Evolutionary conservation across 2,329 filamentous ascomycete species (phyloP), one percentile per base, ranked within the genome.

Genomic region (Lecanicillium sp.): DNA sequence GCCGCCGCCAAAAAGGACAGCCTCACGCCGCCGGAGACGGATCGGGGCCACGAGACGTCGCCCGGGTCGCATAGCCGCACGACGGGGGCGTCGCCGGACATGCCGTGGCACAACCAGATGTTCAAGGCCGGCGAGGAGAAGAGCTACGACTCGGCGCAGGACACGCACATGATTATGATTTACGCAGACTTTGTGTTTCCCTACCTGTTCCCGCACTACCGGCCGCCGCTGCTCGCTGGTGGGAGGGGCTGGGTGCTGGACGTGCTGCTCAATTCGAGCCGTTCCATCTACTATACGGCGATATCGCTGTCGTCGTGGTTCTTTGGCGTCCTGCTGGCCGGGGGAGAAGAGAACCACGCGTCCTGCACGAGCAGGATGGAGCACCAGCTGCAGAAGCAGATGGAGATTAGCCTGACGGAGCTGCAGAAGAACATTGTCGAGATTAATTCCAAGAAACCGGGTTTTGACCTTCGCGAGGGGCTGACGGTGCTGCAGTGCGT

Each of bases 151-250:
- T 36, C 38, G 11, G 51, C 48, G 3, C 46, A 48, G 7, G 56
- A 54, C 20, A 51, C 53, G 1, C 59, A 64, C 49, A 65, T 71
- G 31, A 57, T 73, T 41, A 75, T 77, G 68, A 66, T 75, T 41
- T 81, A 79, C 50, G 62, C 81, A 33, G 77, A 82, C 52, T 70
- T 75, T 45, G 64, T 80, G 15, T 71, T 81, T 44, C 77, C 78
- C 2, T 74, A 79, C 46, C 57, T 81, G 1, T 81, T 77, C 49
- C 79, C 79, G 3, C 75, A 79, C 51, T 81, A 81, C 54, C 67
- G 67, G 3, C 77, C 78, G 1, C 62, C 64, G 3, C 51, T 77
- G 5, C 60, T 74, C 4, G 62, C 72, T 40, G 71, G 74, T n/a
- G 77, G 77, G 12, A 68, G 72, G 35, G 68, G 71, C 18, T 82